Evolutionary conservation across 768 basidiomycete species (phyloP), one percentile per base, ranked within the genome.

Genomic region (Strobilomyces echinocephalus): DNA sequence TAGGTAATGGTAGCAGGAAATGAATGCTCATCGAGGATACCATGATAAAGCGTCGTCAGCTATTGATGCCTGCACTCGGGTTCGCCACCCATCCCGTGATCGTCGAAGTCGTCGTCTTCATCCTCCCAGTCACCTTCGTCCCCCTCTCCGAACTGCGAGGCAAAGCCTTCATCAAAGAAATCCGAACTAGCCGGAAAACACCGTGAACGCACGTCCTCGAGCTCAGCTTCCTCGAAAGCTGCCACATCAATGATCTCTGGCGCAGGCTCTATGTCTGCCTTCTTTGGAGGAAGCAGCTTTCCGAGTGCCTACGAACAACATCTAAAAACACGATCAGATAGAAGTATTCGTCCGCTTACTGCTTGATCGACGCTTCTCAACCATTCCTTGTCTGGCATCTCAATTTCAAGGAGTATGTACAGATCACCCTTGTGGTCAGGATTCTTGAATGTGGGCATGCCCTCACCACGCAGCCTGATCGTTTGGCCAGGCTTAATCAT

Each of bases 381-480:
- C 94, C 94, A 98, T 39, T 83, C 74, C 46, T 79, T 76, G 53
- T 77, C 75, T 12, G 95, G 95, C 91, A 95, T 93, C 71, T 97
- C 94, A 49, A 97, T 78, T 52, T 87, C 81, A 49, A 97, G 80
- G 49, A 86, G 79, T 52, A 97, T 76, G 61, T 85, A 91, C 36
- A 97, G 74, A 63, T 95, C 86, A 11, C 94, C 94, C 67, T 83
- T 87, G 56, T 76, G 71, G 50, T 83, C 80, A 21, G 82, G 73
- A 12, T 75, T 75, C 61, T 84, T 85, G 71, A 84, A 77, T 12
- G 81, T 68, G 2, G 94, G 93, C 93, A 97, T 95, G 36, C 95
- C 95, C 71, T 97, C 94, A 11, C 84, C 86, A 3, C 83, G 79
- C 35, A 97, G 63, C 16, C 87, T 75, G 55, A 94, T 88, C 20